phyloP scores from a whole-genome alignment of 202 grass and related monocot genomes.

The Brachypodium distachyon region DNA sequence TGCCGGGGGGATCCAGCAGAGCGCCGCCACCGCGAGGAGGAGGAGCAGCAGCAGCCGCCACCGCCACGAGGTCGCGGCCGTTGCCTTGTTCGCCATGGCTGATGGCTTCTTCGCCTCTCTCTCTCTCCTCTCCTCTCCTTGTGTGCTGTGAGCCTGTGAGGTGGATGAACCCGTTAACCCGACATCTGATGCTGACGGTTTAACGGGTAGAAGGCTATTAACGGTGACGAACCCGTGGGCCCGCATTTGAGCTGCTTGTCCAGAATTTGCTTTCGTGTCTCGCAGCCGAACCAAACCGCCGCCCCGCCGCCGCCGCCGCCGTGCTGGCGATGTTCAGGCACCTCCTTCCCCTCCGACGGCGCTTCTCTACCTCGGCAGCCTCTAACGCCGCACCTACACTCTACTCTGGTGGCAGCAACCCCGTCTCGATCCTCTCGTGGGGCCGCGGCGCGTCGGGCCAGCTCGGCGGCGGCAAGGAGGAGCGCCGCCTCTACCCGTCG shows the following conservation, averaged over 20 bases:
- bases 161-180: slow-evolving; percentile 26
- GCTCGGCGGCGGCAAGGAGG: slow-evolving; percentile 80
- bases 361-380: slow-evolving; percentile 27
- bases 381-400: slow-evolving; percentile 21
- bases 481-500: slow-evolving; percentile 74
- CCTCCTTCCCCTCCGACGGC: slow-evolving; percentile 7
- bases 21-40: slow-evolving; percentile 28
- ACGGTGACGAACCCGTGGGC: background rate
- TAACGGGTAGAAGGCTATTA: background rate
- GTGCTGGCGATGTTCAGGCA: slow-evolving; percentile 39
- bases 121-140: background rate
- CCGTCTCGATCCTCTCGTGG: slow-evolving; percentile 72
- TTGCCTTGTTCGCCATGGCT: slow-evolving; percentile 35
- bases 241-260: background rate
- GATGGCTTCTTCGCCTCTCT: background rate
- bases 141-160: background rate
- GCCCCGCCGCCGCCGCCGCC: slow-evolving; percentile 25
- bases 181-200: background rate
- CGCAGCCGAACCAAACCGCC: slow-evolving; percentile 8
- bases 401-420: slow-evolving; percentile 17
- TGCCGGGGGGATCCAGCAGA: slow-evolving; percentile 41
- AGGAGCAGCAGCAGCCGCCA: slow-evolving; percentile 29
- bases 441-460: slow-evolving; percentile 82
- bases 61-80: slow-evolving; percentile 36
- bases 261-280: background rate